Evolutionary conservation across 441 rosid species (phyloP), one percentile per base, ranked within the genome.

Genomic region (Syzygium syzygioides): DNA sequence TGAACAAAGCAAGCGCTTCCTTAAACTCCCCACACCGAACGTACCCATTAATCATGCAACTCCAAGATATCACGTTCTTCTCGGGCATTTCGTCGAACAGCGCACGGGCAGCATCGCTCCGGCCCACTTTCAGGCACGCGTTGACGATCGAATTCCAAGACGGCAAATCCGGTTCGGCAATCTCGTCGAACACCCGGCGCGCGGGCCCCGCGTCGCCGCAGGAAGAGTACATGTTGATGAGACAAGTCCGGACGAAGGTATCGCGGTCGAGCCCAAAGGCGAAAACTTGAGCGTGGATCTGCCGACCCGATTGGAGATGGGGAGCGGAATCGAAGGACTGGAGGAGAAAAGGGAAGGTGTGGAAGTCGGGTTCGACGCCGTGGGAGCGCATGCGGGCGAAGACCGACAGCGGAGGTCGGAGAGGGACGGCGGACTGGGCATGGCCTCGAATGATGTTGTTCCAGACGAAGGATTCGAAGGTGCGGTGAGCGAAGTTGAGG

Each of bases 271-370:
- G 92, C 62, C 94, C 95, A 12, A 92, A 92, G 64, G 88, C 91
- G 90, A 92, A 88, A 86, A 89, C 79, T 85, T 93, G 95, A 59
- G 92, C 92, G 57, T 92, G 95, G 79, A 90, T 89, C 92, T 93
- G 90, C 66, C 59, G 88, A 3, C 95, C 95, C 13, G 93, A 90
- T 28, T 86, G 90, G 71, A 92, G 90, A 57, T 86, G 91, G 86
- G 84, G 50, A 1, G 91, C 89, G 79, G 89, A 32, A 89, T 89
- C 6, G 91, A 94, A 90, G 54, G 91, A 92, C 55, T 89, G 92
- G 83, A 94, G 94, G 85, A 92, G 95, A 91, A 94, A 94, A 9
- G 95, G 95, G 62, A 94, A 94, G 34, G 94, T 93, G 87, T 94
- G 93, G 87, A 92, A 92, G 87, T 95, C 95, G 23, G 96, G 95